Conservation (phyloP, 768 basidiomycete species). For the Collybia sordida region DNA sequence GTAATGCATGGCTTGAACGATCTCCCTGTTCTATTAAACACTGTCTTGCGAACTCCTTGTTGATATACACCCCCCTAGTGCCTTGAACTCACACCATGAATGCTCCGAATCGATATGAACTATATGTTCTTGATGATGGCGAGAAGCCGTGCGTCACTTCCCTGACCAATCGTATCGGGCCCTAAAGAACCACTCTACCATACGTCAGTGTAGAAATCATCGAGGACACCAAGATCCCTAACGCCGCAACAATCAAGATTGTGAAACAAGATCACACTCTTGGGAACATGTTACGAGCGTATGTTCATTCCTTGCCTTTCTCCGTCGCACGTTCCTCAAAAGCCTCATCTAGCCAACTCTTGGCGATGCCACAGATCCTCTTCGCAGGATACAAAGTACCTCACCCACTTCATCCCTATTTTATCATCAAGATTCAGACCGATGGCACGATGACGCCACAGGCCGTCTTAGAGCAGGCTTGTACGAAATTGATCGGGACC, state of each 20-base stretch:
- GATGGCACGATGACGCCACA: slow-evolving; percentile 85
- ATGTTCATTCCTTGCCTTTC: slow-evolving; percentile 25
- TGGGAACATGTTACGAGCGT: slow-evolving; percentile 96
- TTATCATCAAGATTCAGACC: slow-evolving; percentile 94
- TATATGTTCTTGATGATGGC: slow-evolving; percentile 89
- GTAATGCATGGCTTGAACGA: slow-evolving; percentile 21
- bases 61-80: too few relatives aligned
- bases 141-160: slow-evolving; percentile 80
- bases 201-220: slow-evolving; percentile 74
- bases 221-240: slow-evolving; percentile 97
- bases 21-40: not conserved
- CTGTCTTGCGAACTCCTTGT: not conserved
- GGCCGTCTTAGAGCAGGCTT: slow-evolving; percentile 79
- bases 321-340: slow-evolving; percentile 7
- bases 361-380: slow-evolving; percentile 81
- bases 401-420: slow-evolving; percentile 92
- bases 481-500: slow-evolving; percentile 75
- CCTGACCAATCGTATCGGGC: not conserved
- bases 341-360: slow-evolving; percentile 67
- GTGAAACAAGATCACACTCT: slow-evolving; percentile 97
- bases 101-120: slow-evolving; percentile 90
- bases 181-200: slow-evolving; percentile 1
- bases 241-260: slow-evolving; percentile 93
- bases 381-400: slow-evolving; percentile 99
- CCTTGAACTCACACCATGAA: slow-evolving; percentile 58